A percentile compares a stretch with the other conserved stretches of the same genome.
Conservation (phyloP, 441 rosid species). For the Bocquillonia castaneifolia region DNA sequence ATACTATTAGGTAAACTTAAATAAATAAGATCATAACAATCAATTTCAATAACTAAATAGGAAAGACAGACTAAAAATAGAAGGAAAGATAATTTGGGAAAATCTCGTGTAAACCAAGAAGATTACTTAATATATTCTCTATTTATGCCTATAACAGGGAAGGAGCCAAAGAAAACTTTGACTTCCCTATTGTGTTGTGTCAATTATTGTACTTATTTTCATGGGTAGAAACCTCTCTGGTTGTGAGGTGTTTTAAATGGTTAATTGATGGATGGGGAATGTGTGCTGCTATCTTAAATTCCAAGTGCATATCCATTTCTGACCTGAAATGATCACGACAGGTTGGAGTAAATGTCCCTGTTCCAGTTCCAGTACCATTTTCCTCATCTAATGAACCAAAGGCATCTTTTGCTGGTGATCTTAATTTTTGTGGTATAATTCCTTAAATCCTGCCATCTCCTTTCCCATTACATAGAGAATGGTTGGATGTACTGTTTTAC, state of each 20-base stretch:
- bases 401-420: slow-evolving; percentile 89
- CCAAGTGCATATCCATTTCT: not conserved
- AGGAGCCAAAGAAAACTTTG: not conserved
- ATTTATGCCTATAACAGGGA: too few relatives aligned
- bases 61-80: too few relatives aligned
- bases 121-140: too few relatives aligned
- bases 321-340: slow-evolving; percentile 22
- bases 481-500: too few relatives aligned
- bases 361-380: slow-evolving; percentile 88
- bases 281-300: not conserved
- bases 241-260: not conserved
- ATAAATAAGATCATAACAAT: too few relatives aligned
- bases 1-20: too few relatives aligned
- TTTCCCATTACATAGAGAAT: slow-evolving; percentile 7
- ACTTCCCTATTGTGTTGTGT: not conserved
- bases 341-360: slow-evolving; percentile 94
- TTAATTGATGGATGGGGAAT: not conserved
- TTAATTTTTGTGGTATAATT: slow-evolving; percentile 72
- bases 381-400: slow-evolving; percentile 85
- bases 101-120: too few relatives aligned
- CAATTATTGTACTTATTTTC: not conserved
- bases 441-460: not conserved
- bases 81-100: too few relatives aligned
- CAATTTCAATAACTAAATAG: too few relatives aligned
- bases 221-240: not conserved